Evolutionary conservation across 2,329 filamentous ascomycete genomes (phyloP).

Genomic region (Decorospora gaudefroyi): DNA sequence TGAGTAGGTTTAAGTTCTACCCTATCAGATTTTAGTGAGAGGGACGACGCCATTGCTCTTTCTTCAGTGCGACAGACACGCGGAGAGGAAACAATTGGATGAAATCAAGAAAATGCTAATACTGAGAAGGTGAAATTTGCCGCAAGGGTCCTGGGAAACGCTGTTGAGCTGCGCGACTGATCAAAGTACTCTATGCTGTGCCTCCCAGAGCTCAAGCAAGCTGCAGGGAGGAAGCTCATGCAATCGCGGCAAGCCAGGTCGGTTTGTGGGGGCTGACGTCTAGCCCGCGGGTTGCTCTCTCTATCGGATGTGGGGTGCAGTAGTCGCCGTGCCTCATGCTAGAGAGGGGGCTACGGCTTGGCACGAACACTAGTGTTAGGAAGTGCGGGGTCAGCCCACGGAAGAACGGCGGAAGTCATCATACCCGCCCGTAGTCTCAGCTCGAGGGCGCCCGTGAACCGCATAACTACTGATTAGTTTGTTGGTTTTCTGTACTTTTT

Average conservation of each 20-base stretch:
- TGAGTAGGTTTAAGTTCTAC: slow-evolving; percentile 9
- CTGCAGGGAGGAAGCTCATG: slow-evolving; percentile 13
- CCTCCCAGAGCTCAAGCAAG: slow-evolving; percentile 12
- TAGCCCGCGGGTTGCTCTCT: slow-evolving; percentile 6
- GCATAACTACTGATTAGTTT: too few species aligned
- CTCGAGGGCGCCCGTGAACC: too few species aligned
- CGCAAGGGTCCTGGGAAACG: background rate
- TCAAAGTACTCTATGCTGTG: slow-evolving; percentile 17
- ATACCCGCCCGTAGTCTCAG: too few species aligned
- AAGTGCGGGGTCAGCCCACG: slow-evolving; percentile 30
- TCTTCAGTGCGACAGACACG: background rate
- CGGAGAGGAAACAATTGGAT: slow-evolving; percentile 1
- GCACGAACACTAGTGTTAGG: slow-evolving; percentile 26
- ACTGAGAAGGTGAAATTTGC: background rate
- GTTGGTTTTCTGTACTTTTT: too few species aligned
- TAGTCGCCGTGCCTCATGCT: slow-evolving; percentile 17
- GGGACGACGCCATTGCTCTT: background rate
- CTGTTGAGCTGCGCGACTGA: background rate
- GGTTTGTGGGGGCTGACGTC: slow-evolving; percentile 29
- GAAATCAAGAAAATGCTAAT: too few species aligned
- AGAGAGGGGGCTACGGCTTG: slow-evolving; percentile 28
- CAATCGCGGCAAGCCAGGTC: slow-evolving; percentile 13
- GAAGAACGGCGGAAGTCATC: slow-evolving; percentile 6
- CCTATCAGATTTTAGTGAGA: slow-evolving; percentile 9
- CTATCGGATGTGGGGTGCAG: slow-evolving; percentile 45